Evolutionary conservation across 2,329 filamentous ascomycete genomes (phyloP), one percentile per base, ranked within the genome.

Genomic region (Arthroderma uncinatum): DNA sequence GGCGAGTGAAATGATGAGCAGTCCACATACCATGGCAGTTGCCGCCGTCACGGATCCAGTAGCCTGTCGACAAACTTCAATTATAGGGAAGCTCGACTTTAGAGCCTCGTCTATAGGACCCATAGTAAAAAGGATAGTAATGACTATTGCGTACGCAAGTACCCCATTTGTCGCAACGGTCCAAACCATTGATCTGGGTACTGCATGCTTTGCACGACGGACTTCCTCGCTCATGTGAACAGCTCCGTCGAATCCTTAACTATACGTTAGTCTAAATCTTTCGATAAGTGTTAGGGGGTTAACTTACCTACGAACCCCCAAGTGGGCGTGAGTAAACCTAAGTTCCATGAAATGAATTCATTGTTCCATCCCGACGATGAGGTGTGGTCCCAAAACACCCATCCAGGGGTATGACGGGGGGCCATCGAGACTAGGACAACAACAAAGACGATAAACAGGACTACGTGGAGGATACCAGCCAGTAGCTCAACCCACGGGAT

Each of bases 211-310:
- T 2, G 76, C 71, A 55, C 76, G 68, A 4, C 69, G 67, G 4
- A 74, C 73, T 62, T 76, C 73, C 61, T 76, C 73, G 23, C 72
- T 73, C 72, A 78, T 75, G 57, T 79, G 76, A 0, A 79, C 68
- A 10, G 73, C 72, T 8, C 74, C 71, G 48, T 79, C 76, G 53
- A 76, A 76, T 9, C 76, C 76, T 72, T 1, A 25, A 25, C 10
- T 8, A 28, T 8, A 14, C 0, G 28, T 61, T 9, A 56, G 50
- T 47, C 44, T 39, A n/a, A 30, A 40, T 40, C 30, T 10, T 8
- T 12, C 10, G 14, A 12, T 2, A 25, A 2, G 23, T 50, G 19
- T 8, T 6, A 14, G 44, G 48, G 48, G 23, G 16, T 16, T 2
- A 28, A 56, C 64, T 54, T 50, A 68, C 66, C 66, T 52, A 66